Base-by-base conservation (phyloP, 176 grass and related monocot species). In the Avena insularis region DNA sequence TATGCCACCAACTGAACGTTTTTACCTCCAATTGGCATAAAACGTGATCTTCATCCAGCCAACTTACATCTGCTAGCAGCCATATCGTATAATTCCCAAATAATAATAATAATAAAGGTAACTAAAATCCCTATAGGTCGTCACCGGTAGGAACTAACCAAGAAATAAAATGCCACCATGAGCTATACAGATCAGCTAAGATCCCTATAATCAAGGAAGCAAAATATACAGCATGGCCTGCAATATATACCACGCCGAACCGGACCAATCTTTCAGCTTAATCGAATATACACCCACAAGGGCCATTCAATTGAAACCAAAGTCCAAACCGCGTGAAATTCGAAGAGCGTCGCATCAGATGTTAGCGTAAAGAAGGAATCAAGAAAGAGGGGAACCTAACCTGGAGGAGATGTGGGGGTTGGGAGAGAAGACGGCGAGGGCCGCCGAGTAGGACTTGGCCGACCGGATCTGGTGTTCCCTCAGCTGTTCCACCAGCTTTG, bases 391-490 rank as follows among this genome's bases (percentile, higher is more conserved):
- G 38, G 50, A 84, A 23, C 77, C 35, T 83, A 73, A 95, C 96
- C 96, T 92, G 69, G 93, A 92, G 29, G 90, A 83, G 87, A 98
- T 90, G 83, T 95, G 90, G 13, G 92, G 92, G 61, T 88, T 94
- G 70, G 96, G 95, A 49, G 96, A 98, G 85, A 95, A 94, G 60
- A 86, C 82, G 40, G 78, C 53, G 82, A 98, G 92, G 54, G 81
- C 59, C 48, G 77, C 64, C 63, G 90, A 89, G 89, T 85, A 87
- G 76, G 91, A 93, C 88, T 93, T 79, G 75, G 92, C 92, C 85
- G 93, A 98, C 87, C 93, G 89, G 96, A 98, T 95, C 92, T 94
- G 96, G 85, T 95, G 90, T 70, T 95, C 96, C 80, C 92, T 85
- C 63, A 95, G 87, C 80, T 95, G 93, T 71, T 98, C 96, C 62